These are phyloP conservation scores for Rhizophora apiculata DNA, from an alignment of 345 rosid genomes.

Conservation along the genomic window DNA sequence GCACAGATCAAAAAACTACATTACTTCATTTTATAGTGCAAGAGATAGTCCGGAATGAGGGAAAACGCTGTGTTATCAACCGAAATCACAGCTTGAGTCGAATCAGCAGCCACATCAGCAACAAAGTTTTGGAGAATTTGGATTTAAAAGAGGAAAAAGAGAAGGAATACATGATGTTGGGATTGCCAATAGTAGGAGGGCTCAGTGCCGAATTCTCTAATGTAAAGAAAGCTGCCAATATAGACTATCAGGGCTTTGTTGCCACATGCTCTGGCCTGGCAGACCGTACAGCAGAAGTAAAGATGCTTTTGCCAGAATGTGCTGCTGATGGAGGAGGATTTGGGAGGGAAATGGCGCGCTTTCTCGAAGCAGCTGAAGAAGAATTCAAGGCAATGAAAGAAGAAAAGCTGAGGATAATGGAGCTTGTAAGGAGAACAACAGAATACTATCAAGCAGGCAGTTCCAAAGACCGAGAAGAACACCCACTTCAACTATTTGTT, in stretches of 20 bases:
- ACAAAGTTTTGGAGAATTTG: constrained; percentile 14
- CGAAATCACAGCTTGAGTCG: constrained; percentile 45
- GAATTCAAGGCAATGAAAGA: constrained; percentile 45
- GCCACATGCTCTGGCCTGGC: constrained; percentile 45
- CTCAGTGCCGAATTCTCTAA: constrained; percentile 66
- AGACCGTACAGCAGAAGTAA: constrained; percentile 45
- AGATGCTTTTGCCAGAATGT: constrained; percentile 31
- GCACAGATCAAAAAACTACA: constrained; percentile 74
- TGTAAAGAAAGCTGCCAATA: constrained; percentile 73
- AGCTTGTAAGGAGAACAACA: constrained; percentile 61
- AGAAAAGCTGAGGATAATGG: constrained; percentile 58
- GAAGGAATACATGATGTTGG: constrained; percentile 58
- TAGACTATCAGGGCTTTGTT: constrained; percentile 47
- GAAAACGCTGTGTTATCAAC: constrained; percentile 61
- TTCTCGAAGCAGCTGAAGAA: constrained; percentile 54
- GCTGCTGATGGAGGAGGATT: constrained; percentile 37
- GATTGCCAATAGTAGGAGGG: constrained; percentile 75
- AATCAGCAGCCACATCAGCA: constrained; percentile 30
- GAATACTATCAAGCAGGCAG: constrained; percentile 76
- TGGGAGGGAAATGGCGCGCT: constrained; percentile 49
- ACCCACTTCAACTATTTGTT: constrained; percentile 56
- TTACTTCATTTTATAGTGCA: constrained; percentile 83
- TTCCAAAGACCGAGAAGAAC: constrained; percentile 38
- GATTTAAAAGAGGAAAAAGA: constrained; percentile 51
- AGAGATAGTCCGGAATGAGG: constrained; percentile 75